These are phyloP conservation scores for Nothophytophthora sp. DNA, from an alignment of 352 stramenopile species.

Conservation along the genomic window DNA sequence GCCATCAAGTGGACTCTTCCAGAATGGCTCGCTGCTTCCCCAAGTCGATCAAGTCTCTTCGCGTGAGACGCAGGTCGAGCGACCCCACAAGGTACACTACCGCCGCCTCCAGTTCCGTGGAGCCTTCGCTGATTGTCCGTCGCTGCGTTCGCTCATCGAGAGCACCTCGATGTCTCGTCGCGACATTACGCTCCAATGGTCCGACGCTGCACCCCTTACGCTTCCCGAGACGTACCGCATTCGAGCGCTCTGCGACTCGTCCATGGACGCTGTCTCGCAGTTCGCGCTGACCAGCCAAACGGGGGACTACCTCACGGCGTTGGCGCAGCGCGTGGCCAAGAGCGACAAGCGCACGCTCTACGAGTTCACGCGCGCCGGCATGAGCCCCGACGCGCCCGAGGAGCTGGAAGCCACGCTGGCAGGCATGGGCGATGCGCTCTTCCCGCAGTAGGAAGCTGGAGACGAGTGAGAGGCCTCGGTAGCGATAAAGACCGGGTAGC, in stretches of 20 bases:
- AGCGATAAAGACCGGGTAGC: no score
- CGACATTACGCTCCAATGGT: slow-evolving; percentile 47
- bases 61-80: background rate
- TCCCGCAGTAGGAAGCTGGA: slow-evolving; percentile 18
- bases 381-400: slow-evolving; percentile 68
- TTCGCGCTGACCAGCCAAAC: slow-evolving; percentile 43
- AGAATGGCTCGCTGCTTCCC: slow-evolving; percentile 49
- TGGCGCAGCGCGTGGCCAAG: slow-evolving; percentile 34
- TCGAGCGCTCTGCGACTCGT: slow-evolving; percentile 17
- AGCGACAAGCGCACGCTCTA: slow-evolving; percentile 68
- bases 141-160: slow-evolving; percentile 31
- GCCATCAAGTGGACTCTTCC: slow-evolving; percentile 10
- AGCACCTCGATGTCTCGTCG: slow-evolving; percentile 19
- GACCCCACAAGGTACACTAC: slow-evolving; percentile 27
- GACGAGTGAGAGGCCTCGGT: no score
- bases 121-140: slow-evolving; percentile 28
- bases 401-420: slow-evolving; percentile 58
- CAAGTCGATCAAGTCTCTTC: slow-evolving; percentile 9
- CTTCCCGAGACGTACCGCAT: slow-evolving; percentile 23
- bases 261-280: slow-evolving; percentile 47
- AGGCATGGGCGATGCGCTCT: slow-evolving; percentile 45
- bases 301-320: slow-evolving; percentile 42
- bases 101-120: slow-evolving; percentile 55
- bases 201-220: slow-evolving; percentile 16
- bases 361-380: slow-evolving; percentile 73